Evolutionary conservation across 345 rosid genomes (phyloP).

Genomic region (Pistacia vera): DNA sequence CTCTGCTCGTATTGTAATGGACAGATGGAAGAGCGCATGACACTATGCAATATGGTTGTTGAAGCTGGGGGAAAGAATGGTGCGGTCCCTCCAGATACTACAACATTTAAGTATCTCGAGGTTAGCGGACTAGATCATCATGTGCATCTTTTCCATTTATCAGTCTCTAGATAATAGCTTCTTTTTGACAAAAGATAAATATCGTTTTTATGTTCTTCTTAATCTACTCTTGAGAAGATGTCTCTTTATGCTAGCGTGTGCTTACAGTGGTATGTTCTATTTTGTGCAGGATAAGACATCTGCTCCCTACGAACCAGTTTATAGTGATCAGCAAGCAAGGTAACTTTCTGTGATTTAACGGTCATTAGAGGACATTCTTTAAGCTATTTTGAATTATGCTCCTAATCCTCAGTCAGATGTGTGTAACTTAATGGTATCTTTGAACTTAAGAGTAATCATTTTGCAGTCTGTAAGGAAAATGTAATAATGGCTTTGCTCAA

Average conservation of each 20-base stretch:
- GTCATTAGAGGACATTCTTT: not conserved
- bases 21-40: constrained; percentile 99
- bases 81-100: constrained; percentile 87
- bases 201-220: not conserved
- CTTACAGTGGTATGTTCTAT: constrained; percentile 14
- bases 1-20: constrained; percentile 16
- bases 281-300: constrained; percentile 81
- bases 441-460: too few relatives aligned
- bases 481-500: too few relatives aligned
- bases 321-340: constrained; percentile 92
- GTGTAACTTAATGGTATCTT: too few relatives aligned
- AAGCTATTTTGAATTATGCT: not conserved
- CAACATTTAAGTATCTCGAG: constrained; percentile 90
- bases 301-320: constrained; percentile 78
- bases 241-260: not conserved
- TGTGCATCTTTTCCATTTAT: not conserved
- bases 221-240: not conserved
- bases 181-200: not conserved
- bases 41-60: constrained; percentile 96
- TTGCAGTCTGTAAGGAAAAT: too few relatives aligned
- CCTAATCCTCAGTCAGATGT: not conserved
- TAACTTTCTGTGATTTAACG: constrained; percentile 22
- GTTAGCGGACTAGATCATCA: constrained; percentile 30
- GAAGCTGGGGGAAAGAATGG: constrained; percentile 99
- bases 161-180: not conserved